Conservation (phyloP, 2,329 filamentous ascomycete genomes). For the Curvularia sp. region DNA sequence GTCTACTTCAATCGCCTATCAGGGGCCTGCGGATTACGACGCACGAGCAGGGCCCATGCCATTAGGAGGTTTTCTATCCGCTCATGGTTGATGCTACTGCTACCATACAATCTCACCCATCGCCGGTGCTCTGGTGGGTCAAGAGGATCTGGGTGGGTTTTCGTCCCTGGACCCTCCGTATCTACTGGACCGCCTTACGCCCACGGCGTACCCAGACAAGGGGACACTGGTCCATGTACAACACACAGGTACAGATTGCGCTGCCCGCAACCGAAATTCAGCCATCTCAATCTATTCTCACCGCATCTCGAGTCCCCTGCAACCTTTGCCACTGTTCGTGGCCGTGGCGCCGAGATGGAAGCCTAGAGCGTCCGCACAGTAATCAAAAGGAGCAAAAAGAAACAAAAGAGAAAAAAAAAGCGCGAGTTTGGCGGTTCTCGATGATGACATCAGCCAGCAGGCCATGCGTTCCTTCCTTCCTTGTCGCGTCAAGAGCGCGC, state of each 20-base stretch:
- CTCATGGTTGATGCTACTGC: background rate
- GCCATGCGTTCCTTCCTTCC: slow-evolving; percentile 7
- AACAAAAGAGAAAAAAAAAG: background rate
- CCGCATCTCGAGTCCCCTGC: background rate
- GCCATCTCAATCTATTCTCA: background rate
- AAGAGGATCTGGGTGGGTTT: slow-evolving; percentile 4
- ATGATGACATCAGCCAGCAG: slow-evolving; percentile 1
- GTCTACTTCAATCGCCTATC: background rate
- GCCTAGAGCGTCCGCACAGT: background rate
- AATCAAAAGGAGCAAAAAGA: background rate
- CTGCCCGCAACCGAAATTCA: background rate
- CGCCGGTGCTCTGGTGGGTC: slow-evolving; percentile 10
- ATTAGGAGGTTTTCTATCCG: background rate
- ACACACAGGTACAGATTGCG: background rate
- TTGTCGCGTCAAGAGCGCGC: slow-evolving; percentile 4
- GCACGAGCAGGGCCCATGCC: slow-evolving; percentile 12
- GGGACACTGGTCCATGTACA: background rate
- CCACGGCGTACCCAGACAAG: slow-evolving; percentile 6
- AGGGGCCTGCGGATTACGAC: slow-evolving; percentile 9
- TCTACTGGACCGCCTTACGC: background rate
- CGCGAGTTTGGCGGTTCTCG: background rate
- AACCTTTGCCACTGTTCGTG: background rate
- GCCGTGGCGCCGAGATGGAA: background rate
- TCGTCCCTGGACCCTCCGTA: slow-evolving; percentile 18
- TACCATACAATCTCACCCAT: background rate